These are phyloP conservation scores for Pleurostoma richardsiae DNA, from an alignment of 2,329 filamentous ascomycete genomes.

Conservation along the genomic window DNA sequence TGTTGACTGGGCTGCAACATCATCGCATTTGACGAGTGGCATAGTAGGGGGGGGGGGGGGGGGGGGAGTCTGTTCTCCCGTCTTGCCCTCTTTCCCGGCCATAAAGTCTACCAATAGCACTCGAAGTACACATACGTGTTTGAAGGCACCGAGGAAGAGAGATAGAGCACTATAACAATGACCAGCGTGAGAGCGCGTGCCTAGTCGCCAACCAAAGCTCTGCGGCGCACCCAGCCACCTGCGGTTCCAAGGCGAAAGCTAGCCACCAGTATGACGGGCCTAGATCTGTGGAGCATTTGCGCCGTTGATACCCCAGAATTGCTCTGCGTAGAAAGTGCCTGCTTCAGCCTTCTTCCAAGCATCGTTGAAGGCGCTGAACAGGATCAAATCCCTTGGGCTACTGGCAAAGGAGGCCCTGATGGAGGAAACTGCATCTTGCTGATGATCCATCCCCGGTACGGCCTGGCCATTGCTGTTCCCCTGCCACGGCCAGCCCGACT, in stretches of 20 bases:
- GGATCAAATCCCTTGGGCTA: constrained; percentile 49
- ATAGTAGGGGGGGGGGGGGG: too few relatives aligned
- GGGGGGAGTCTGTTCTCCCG: too few relatives aligned
- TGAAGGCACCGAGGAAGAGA: neutral
- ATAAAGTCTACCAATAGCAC: neutral
- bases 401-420: constrained; percentile 55
- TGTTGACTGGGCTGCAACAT: too few relatives aligned
- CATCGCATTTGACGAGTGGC: too few relatives aligned
- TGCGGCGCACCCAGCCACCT: too few relatives aligned
- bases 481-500: constrained; percentile 77
- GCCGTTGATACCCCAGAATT: constrained; percentile 64
- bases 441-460: constrained; percentile 63
- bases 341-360: constrained; percentile 66
- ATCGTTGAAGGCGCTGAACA: constrained; percentile 79
- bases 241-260: too few relatives aligned
- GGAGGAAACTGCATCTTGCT: constrained; percentile 59
- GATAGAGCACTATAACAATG: neutral
- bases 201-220: neutral
- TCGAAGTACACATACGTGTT: neutral
- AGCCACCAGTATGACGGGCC: neutral
- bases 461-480: constrained; percentile 62
- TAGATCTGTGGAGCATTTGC: constrained; percentile 5
- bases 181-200: neutral
- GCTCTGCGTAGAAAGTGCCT: constrained; percentile 65
- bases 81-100: too few relatives aligned